Percentiles rank a stretch among this genome's conserved stretches.
phyloP scores from a whole-genome alignment of 352 stramenopile species.

The Hyaloperonospora arabidopsidis region DNA sequence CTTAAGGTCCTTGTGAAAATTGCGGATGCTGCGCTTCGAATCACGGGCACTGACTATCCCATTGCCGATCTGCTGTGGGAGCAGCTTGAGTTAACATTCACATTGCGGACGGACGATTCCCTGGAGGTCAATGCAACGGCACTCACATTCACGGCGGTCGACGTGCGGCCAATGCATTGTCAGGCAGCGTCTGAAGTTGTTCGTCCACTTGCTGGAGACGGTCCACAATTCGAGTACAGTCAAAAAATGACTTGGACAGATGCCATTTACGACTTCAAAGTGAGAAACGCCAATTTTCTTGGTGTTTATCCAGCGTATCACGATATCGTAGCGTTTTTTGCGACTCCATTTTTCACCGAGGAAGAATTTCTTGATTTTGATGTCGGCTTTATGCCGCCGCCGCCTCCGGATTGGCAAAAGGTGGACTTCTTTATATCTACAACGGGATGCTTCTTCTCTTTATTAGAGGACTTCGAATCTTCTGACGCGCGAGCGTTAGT shows the following conservation, averaged over 20 bases:
- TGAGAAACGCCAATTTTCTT: conserved; percentile 76
- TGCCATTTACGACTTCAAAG: conserved; percentile 50
- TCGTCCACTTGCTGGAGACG: conserved; percentile 58
- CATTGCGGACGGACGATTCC: conserved; percentile 73
- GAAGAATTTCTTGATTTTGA: conserved; percentile 46
- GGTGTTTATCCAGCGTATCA: conserved; percentile 61
- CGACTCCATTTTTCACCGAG: conserved; percentile 38
- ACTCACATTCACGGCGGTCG: conserved; percentile 49
- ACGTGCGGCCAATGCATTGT: conserved; percentile 50
- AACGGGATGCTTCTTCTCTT: conserved; percentile 59
- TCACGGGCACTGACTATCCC: conserved; percentile 47
- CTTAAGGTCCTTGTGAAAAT: conserved; percentile 71
- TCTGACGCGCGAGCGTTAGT: conserved; percentile 63
- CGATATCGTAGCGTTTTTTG: conserved; percentile 61
- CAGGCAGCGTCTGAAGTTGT: conserved; percentile 59
- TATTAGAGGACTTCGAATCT: conserved; percentile 78
- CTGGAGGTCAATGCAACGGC: conserved; percentile 57
- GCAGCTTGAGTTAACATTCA: conserved; percentile 72
- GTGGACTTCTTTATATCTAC: conserved; percentile 68
- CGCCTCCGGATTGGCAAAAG: conserved; percentile 67
- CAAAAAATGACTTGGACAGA: conserved; percentile 77
- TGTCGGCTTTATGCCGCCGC: conserved; percentile 59
- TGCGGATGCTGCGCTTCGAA: conserved; percentile 61
- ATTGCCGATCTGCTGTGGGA: conserved; percentile 75
- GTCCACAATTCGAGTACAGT: conserved; percentile 69